Base-by-base conservation (phyloP, 257 asterid species). In the Verbena officinalis region DNA sequence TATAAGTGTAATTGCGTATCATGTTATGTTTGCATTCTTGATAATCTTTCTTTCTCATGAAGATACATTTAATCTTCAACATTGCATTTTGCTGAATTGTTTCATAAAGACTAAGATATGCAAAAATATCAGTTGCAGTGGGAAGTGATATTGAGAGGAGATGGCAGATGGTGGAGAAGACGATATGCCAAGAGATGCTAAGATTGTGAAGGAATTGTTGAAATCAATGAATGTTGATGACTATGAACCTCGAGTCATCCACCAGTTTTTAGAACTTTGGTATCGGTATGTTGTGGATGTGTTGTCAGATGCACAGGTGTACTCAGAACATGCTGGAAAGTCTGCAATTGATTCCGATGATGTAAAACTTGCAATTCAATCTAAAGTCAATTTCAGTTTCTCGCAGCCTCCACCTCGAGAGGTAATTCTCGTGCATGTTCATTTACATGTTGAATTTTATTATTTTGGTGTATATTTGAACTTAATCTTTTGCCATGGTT, bases 191-290 rank as follows among this genome's bases (percentile, higher is more conserved):
- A 82, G 88, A 71, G 98, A 92, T 79, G 98, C 96, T 7, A 89
- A 83, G 79, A 79, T 89, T 30, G 89, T 92, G 13, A 92, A 92
- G 77, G 84, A 87, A 4, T 73, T 92, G 38, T 75, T 92, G 55
- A 92, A 85, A 76, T 89, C 96, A n/a, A 85, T 92, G 98, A 84
- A 89, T 16, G 96, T 92, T 10, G 92, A 89, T 6, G 97, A 92
- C 15, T 86, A 85, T 11, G 96, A 92, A 59, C 96, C 98, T 21
- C 95, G 88, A 40, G 96, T 89, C 4, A 77, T 89, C 5, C 87
- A 92, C 60, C 98, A 92, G 72, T 85, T 86, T 34, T 45, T 91
- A 30, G 98, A 91, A 76, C 75, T 89, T 30, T 86, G 91, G 96
- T 89, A 92, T 67, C 75, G 91, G 0, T 87, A 89, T 53, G 92